phyloP scores from a whole-genome alignment of 2,329 filamentous ascomycete genomes.

The Fusarium sp. region DNA sequence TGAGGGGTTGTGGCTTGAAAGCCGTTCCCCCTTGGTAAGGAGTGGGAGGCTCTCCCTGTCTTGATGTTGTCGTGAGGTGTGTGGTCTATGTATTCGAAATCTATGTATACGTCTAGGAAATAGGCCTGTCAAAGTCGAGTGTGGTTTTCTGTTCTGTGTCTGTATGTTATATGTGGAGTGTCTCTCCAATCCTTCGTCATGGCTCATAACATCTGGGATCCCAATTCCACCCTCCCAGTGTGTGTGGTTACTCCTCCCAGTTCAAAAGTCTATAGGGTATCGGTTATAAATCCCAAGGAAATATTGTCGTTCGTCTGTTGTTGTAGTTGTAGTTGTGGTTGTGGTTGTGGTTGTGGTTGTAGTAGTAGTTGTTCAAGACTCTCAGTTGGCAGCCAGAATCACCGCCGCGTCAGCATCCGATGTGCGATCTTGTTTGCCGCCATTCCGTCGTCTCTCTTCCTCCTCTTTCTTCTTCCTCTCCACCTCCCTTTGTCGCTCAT shows the following conservation, averaged over 20 bases:
- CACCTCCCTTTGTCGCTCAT: slow-evolving; percentile 60
- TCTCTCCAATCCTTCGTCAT: slow-evolving; percentile 6
- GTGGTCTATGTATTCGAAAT: not conserved
- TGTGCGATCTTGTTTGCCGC: slow-evolving; percentile 58
- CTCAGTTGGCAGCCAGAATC: slow-evolving; percentile 67
- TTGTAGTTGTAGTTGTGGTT: not conserved
- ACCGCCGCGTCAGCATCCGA: slow-evolving; percentile 64
- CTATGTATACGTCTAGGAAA: slow-evolving; percentile 32
- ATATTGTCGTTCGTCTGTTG: slow-evolving; percentile 25
- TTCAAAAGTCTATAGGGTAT: slow-evolving; percentile 43
- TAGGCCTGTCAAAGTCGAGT: slow-evolving; percentile 21
- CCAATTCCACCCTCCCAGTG: not conserved
- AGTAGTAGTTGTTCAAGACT: not conserved
- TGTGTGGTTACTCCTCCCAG: slow-evolving; percentile 24
- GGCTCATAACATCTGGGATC: slow-evolving; percentile 17
- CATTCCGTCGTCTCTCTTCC: slow-evolving; percentile 55
- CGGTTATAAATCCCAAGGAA: slow-evolving; percentile 35
- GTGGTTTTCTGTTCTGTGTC: not conserved
- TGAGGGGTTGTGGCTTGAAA: slow-evolving; percentile 25
- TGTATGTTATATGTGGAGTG: slow-evolving; percentile 8
- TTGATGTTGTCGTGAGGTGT: not conserved
- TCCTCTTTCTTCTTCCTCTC: slow-evolving; percentile 56
- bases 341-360: not conserved
- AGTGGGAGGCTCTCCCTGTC: not conserved
- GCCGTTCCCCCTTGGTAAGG: not conserved